Evolutionary conservation across 768 basidiomycete species (phyloP), one percentile per base, ranked within the genome.

Genomic region (Boletus vinaceobasis): DNA sequence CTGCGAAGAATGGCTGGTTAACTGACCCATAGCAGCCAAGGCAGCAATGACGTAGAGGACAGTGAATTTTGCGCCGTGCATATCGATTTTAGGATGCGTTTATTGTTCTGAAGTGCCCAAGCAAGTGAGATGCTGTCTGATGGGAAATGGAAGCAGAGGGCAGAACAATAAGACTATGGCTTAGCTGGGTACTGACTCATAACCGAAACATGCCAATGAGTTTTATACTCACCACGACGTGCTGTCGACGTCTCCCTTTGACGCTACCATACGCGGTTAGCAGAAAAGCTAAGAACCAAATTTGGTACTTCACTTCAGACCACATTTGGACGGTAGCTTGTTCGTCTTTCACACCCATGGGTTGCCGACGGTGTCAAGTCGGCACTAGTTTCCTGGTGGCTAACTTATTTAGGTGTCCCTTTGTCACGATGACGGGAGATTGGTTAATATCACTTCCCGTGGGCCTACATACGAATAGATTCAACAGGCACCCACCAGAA

Each of bases 131-230:
- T 11, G 33, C 10, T 14, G 42, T 50, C 43, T 36, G 49, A 47
- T 50, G 48, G 32, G 27, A 48, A 40, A 39, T 27, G 38, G 55
- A 47, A 48, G 45, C 14, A 48, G 46, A 50, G 44, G 39, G 36
- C 56, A 61, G 58, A 72, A 70, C 69, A 72, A 72, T 70, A 71
- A 69, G 69, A 62, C 52, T 35, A 50, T 35, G 17, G 50, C 55
- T 61, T 49, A 58, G 37, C 49, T 62, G 63, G 60, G 50, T 64
- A 13, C 19, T 39, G 19, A 39, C 4, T n/a, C 60, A 60, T 50
- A 4, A 15, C 1, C 23, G 14, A 21, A 10, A 13, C 7, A 14
- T 8, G 7, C 32, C 4, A 5, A 53, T 35, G 27, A 43, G 42
- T 50, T 72, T 71, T 70, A 70, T 72, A 71, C 39, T 7, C 39